Base-by-base conservation (phyloP, 495 filamentous ascomycete species). In the Letharia lupina region DNA sequence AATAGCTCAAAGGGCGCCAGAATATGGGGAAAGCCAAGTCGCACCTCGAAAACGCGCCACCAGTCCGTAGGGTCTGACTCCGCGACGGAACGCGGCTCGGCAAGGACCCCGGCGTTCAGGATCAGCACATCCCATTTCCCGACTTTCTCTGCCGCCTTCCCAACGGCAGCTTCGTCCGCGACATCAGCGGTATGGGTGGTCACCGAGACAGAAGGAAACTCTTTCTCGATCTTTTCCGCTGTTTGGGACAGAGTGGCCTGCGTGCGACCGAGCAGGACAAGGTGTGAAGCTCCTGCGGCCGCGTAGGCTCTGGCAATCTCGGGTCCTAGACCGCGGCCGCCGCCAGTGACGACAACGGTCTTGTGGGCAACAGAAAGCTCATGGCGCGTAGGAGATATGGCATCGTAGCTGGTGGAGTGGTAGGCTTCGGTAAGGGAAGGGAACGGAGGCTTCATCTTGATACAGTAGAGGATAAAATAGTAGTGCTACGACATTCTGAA, bases 321-420 rank as follows among this genome's bases (percentile, higher is more conserved):
- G 44, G 69, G 68, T 28, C 80, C 81, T n/a, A 82, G 77, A 10
- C 79, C 80, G 42, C 72, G 73, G 10, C 75, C 75, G 2, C 73
- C 78, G 39, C 79, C 67, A 9, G 82, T 83, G 39, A 86, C 69
- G 33, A 84, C 63, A 33, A 85, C 73, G 6, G 71, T 77, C 52
- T 78, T 78, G 62, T 77, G 77, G 9, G 71, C 68, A 33, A 79
- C 77, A 50, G 76, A 79, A 40, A 82, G 77, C 65, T 75, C 73
- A 1, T 76, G 70, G 16, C 75, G 76, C 3, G 63, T 64, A 50
- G 81, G 77, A 16, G 75, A 76, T 52, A 82, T 77, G 63, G 75
- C 70, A 15, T 76, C 65, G 69, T 85, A 83, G 4, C 76, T 69
- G 11, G 70, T 70, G 28, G 74, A 73, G 64, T 79, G 77, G 18